A percentile compares a stretch with the other conserved stretches of the same genome.
Evolutionary conservation across 345 rosid genomes (phyloP).

Genomic region (Erysimum cheiranthoides): DNA sequence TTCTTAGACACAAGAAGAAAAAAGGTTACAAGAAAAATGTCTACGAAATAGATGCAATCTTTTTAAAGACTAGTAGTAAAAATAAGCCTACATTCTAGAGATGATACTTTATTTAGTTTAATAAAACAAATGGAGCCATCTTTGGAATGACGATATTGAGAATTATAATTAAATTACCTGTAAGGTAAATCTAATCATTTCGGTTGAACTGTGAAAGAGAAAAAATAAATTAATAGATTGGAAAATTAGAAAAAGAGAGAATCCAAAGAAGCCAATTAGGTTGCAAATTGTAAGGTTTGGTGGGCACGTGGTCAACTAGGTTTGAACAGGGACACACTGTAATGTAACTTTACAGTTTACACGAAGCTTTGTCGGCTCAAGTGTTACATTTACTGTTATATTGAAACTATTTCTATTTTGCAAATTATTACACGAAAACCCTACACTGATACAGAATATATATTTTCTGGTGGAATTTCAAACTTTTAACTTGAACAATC

Average conservation of each 20-base stretch:
- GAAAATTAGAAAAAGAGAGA: background rate
- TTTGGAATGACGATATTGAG: background rate
- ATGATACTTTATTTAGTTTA: background rate
- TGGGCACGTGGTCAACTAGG: constrained; percentile 34
- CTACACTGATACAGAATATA: background rate
- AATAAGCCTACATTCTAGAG: background rate
- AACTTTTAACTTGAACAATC: background rate
- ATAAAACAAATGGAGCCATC: too few relatives aligned
- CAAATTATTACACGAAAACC: background rate
- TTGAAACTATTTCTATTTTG: background rate
- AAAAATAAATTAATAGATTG: background rate
- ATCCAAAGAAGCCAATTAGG: constrained; percentile 35
- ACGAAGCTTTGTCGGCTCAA: constrained; percentile 36
- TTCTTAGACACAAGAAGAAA: too few relatives aligned
- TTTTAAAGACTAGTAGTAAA: too few relatives aligned
- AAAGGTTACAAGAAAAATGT: too few relatives aligned
- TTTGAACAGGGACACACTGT: constrained; percentile 5
- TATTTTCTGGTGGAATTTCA: background rate
- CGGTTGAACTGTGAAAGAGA: constrained; percentile 11
- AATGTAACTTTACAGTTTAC: constrained; percentile 35
- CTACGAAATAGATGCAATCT: too few relatives aligned
- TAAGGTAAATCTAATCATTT: background rate
- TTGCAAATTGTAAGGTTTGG: constrained; percentile 39
- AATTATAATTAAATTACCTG: background rate
- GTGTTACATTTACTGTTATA: constrained; percentile 22